Conservation (phyloP, 345 rosid species). For the Kandelia obovata region DNA sequence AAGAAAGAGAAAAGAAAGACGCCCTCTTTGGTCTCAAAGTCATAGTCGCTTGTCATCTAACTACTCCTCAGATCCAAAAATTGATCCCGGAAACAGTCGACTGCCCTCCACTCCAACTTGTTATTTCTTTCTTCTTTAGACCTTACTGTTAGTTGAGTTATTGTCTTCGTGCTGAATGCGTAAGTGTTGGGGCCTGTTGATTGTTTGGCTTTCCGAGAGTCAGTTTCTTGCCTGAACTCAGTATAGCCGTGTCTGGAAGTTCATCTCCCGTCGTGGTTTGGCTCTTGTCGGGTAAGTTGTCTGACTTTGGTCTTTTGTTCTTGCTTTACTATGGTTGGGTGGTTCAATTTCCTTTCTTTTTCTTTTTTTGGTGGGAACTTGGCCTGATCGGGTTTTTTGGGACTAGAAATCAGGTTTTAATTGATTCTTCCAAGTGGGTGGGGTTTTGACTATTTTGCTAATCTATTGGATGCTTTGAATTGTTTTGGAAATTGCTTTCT, state of each 20-base stretch:
- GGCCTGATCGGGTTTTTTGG: background rate
- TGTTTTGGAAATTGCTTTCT: background rate
- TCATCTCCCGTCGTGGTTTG: conserved; percentile 32
- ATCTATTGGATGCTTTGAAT: background rate
- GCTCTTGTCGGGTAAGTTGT: conserved; percentile 44
- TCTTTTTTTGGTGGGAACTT: background rate
- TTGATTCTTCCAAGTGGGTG: conserved; percentile 19
- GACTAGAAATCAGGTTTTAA: conserved; percentile 4
- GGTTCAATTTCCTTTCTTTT: background rate
- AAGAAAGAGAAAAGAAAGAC: background rate
- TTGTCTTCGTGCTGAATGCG: background rate
- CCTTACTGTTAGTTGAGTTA: conserved; percentile 5
- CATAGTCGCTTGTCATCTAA: conserved; percentile 31
- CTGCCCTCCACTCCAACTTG: conserved; percentile 30
- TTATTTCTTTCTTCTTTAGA: conserved; percentile 9
- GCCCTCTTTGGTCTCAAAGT: conserved; percentile 45
- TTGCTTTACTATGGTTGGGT: background rate
- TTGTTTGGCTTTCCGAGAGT: conserved; percentile 9
- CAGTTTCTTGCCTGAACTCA: conserved; percentile 11
- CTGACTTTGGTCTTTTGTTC: conserved; percentile 1
- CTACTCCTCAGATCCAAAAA: conserved; percentile 34
- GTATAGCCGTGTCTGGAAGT: conserved; percentile 43
- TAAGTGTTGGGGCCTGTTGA: conserved; percentile 14
- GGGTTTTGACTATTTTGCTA: conserved; percentile 9
- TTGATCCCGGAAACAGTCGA: conserved; percentile 26